Base-by-base conservation (phyloP, 2,329 filamentous ascomycete genomes). In the Chalaropsis ovoidea region DNA sequence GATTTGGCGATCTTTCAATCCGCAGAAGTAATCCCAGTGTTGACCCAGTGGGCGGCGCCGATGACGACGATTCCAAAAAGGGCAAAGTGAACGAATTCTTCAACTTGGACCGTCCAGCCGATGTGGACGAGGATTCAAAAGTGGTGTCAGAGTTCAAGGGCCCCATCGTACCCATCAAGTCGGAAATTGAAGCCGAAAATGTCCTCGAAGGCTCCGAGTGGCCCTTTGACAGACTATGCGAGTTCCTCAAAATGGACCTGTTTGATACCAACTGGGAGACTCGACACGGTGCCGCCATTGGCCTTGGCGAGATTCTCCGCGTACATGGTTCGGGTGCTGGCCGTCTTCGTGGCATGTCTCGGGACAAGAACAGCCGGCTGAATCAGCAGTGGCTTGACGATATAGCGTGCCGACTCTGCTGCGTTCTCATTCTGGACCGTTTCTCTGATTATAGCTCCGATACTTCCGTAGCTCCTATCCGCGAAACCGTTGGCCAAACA, bases 361-460 rank as follows among this genome's bases (percentile, higher is more conserved):
- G 85, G 69, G 72, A 76, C 35, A 86, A 95, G 71, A 99, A 99
- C 72, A 84, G 96, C 71, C 73, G 76, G 1, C 79, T 89, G 56
- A 99, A 97, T 71, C 84, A 87, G 68, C 82, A 80, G 72, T 99
- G 91, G 91, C 82, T 99, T 22, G 89, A 97, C 72, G 93, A 99
- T 72, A 81, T 99, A 63, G 90, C 92, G n/a, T 96, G 92, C 72
- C 88, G 94, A 31, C 82, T 99, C 61, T 93, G 92, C 75, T 96
- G 90, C 73, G 92, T 99, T 63, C 87, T 99, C 71, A 96, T 99
- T 86, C 85, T 99, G 17, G 94, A 99, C 76, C 86, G 92, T 64
- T 99, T 99, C 73, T 95, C 92, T 66, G 94, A 99, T 73, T 99
- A 96, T 77, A 94, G 95, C 67, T 96, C 92, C 4, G 94, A 99